These are phyloP conservation scores for Yamadazyma ubonensis DNA, from an alignment of 805 yeast genomes.

Conservation along the genomic window DNA sequence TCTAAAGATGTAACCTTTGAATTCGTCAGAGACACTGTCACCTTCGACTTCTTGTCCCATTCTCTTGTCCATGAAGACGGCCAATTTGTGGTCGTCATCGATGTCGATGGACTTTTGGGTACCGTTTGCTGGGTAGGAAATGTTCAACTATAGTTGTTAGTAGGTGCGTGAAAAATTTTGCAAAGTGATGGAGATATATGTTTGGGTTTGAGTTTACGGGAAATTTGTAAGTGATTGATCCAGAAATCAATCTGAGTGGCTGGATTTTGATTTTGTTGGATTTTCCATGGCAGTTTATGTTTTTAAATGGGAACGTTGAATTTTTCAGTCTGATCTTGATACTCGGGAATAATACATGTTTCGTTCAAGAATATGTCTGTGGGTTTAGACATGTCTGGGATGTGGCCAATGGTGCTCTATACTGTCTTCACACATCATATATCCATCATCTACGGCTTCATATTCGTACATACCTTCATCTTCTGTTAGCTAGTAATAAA, in stretches of 20 bases:
- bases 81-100: conserved; percentile 98
- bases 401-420: too few relatives aligned
- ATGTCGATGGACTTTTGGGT: conserved; percentile 97
- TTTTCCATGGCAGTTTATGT: too few relatives aligned
- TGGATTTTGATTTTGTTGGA: too few relatives aligned
- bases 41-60: conserved; percentile 99
- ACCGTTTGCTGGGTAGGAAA: conserved; percentile 99
- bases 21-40: conserved; percentile 96
- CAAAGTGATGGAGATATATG: neutral
- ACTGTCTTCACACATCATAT: neutral
- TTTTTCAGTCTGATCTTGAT: neutral
- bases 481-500: conserved; percentile 22
- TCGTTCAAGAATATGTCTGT: too few relatives aligned
- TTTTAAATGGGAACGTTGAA: too few relatives aligned
- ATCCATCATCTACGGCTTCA: neutral
- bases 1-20: conserved; percentile 98
- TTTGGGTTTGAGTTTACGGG: neutral
- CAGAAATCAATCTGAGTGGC: neutral
- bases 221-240: too few relatives aligned
- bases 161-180: conserved; percentile 7
- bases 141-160: conserved; percentile 75
- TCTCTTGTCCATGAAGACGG: conserved; percentile 98
- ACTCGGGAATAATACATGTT: too few relatives aligned
- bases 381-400: too few relatives aligned
- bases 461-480: conserved; percentile 43